phyloP scores from a whole-genome alignment of 108 stramenopile species.

The Conticribra weissflogii region DNA sequence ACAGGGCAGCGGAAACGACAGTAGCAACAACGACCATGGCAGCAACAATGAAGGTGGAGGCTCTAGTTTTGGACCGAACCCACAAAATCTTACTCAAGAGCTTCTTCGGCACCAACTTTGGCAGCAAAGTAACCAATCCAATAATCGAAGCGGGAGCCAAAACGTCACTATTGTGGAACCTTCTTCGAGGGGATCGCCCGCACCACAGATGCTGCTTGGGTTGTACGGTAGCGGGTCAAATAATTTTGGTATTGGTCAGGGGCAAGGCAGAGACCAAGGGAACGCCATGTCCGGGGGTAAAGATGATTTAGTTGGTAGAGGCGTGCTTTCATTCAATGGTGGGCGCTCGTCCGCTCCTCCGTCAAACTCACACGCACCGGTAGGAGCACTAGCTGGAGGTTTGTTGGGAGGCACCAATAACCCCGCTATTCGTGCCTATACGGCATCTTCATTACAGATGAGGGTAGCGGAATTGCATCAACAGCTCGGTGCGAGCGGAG shows the following conservation, averaged over 20 bases:
- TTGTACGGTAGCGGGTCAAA: slow-evolving; percentile 3
- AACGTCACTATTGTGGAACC: slow-evolving; percentile 76
- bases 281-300: background rate
- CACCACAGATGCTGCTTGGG: slow-evolving; percentile 13
- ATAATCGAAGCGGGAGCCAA: slow-evolving; percentile 10
- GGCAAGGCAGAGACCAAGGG: background rate
- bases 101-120: slow-evolving; percentile 12
- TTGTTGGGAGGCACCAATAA: slow-evolving; percentile 11
- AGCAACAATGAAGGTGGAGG: background rate
- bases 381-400: slow-evolving; percentile 3
- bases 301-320: background rate
- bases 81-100: slow-evolving; percentile 21
- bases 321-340: background rate
- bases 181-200: slow-evolving; percentile 39
- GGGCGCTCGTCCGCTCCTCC: slow-evolving; percentile 23
- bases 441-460: slow-evolving; percentile 37
- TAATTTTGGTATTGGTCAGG: slow-evolving; percentile 2
- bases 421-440: slow-evolving; percentile 28
- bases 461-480: slow-evolving; percentile 52
- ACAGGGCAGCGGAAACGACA: background rate
- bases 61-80: background rate
- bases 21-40: background rate
- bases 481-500: slow-evolving; percentile 25
- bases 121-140: slow-evolving; percentile 13
- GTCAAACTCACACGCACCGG: slow-evolving; percentile 4